These are phyloP conservation scores for Theileria parva DNA, from an alignment of 169 alveolate species.

Conservation along the genomic window DNA sequence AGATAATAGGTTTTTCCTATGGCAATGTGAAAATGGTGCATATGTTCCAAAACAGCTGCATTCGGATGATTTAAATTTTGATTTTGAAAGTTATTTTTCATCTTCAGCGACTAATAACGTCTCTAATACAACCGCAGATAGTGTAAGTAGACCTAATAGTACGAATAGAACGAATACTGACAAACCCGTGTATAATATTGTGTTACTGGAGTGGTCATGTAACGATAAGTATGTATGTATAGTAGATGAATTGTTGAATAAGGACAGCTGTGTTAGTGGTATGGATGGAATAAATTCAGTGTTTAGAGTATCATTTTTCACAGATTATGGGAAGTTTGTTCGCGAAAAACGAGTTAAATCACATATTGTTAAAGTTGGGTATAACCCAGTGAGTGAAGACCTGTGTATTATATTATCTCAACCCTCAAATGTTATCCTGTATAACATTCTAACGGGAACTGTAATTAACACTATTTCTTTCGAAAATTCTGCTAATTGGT, in stretches of 20 bases:
- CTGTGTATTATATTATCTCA: slow-evolving; percentile 31
- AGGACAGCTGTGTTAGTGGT: slow-evolving; percentile 30
- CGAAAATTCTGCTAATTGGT: slow-evolving; percentile 55
- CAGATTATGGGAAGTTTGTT: slow-evolving; percentile 17
- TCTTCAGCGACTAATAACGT: neutral
- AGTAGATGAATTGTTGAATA: slow-evolving; percentile 55
- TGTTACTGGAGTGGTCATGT: slow-evolving; percentile 40
- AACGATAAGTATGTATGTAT: slow-evolving; percentile 30
- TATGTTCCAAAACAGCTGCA: neutral
- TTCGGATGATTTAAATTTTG: slow-evolving; percentile 1
- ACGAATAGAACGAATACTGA: neutral
- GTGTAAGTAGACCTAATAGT: neutral
- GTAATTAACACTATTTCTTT: slow-evolving; percentile 34
- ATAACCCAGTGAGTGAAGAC: slow-evolving; percentile 42
- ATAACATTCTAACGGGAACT: neutral
- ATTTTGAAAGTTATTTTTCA: neutral
- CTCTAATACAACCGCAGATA: neutral
- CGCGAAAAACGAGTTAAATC: slow-evolving; percentile 6
- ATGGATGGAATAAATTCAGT: slow-evolving; percentile 18
- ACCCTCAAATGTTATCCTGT: slow-evolving; percentile 26
- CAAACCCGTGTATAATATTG: slow-evolving; percentile 18
- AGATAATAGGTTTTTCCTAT: slow-evolving; percentile 67
- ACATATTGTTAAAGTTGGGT: slow-evolving; percentile 43
- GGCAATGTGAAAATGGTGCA: slow-evolving; percentile 37
- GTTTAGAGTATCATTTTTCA: slow-evolving; percentile 37